phyloP scores from a whole-genome alignment of 2,329 filamentous ascomycete genomes.

The Endoconidiophora polonica region DNA sequence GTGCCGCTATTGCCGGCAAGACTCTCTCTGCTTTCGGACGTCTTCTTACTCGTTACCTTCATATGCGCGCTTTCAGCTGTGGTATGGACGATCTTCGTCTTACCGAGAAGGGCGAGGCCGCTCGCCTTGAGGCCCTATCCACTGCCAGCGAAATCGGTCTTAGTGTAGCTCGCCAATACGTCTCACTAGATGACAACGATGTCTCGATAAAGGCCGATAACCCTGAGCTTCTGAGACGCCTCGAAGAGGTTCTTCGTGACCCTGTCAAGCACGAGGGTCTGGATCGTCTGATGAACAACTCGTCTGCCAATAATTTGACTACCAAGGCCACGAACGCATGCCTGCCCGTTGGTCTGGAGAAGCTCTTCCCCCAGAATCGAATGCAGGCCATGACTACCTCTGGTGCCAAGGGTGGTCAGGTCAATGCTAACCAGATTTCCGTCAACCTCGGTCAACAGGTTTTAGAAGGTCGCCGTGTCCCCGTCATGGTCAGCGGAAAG shows the following conservation, averaged over 20 bases:
- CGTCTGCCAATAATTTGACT: slow-evolving; percentile 48
- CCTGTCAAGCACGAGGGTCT: slow-evolving; percentile 79
- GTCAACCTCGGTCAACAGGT: slow-evolving; percentile 96
- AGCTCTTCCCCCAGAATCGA: slow-evolving; percentile 89
- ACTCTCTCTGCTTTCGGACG: slow-evolving; percentile 79
- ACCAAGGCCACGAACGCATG: slow-evolving; percentile 62
- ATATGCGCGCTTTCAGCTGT: slow-evolving; percentile 91
- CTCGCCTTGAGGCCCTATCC: slow-evolving; percentile 50
- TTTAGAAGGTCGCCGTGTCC: slow-evolving; percentile 84
- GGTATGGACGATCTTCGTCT: slow-evolving; percentile 91
- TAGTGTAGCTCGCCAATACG: slow-evolving; percentile 71
- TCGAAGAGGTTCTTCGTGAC: slow-evolving; percentile 83
- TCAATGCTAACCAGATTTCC: slow-evolving; percentile 95
- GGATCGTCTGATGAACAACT: slow-evolving; percentile 71
- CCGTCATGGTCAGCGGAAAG: slow-evolving; percentile 95
- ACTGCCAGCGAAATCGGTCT: slow-evolving; percentile 55
- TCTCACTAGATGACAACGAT: slow-evolving; percentile 51
- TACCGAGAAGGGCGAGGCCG: slow-evolving; percentile 59
- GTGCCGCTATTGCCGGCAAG: slow-evolving; percentile 70
- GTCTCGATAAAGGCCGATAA: slow-evolving; percentile 43
- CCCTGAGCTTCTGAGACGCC: slow-evolving; percentile 35
- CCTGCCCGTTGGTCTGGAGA: slow-evolving; percentile 67
- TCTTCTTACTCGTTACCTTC: slow-evolving; percentile 72
- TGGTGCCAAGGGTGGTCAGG: slow-evolving; percentile 79
- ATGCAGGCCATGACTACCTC: slow-evolving; percentile 99